These are phyloP conservation scores for Penicillium crystallinum DNA, from an alignment of 495 filamentous ascomycete species.

Conservation along the genomic window DNA sequence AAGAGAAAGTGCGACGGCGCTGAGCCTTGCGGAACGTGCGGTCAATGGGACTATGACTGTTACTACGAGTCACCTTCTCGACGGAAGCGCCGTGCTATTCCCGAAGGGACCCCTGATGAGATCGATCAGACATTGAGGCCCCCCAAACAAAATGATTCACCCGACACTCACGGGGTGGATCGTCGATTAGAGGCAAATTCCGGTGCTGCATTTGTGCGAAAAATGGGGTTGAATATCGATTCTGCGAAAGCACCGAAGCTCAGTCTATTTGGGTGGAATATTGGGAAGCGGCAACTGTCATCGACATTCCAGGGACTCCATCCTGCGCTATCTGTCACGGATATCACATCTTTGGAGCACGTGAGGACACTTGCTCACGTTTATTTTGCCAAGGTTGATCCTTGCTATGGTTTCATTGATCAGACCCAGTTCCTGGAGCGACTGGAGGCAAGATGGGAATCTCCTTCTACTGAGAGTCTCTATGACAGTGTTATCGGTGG, in stretches of 20 bases:
- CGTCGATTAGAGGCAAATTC: slow-evolving; percentile 44
- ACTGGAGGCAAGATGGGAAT: slow-evolving; percentile 31
- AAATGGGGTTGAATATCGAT: slow-evolving; percentile 45
- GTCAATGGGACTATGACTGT: slow-evolving; percentile 44
- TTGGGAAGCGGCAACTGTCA: slow-evolving; percentile 33
- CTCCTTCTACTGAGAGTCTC: slow-evolving; percentile 1
- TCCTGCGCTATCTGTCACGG: slow-evolving; percentile 19
- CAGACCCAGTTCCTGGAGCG: slow-evolving; percentile 21
- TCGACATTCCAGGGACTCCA: neutral
- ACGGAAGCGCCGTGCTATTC: slow-evolving; percentile 2
- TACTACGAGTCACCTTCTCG: slow-evolving; percentile 21
- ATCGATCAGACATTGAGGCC: neutral
- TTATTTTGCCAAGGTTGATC: slow-evolving; percentile 45
- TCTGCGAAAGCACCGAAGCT: slow-evolving; percentile 43
- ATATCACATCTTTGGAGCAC: slow-evolving; percentile 31
- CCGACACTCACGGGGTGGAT: slow-evolving; percentile 25
- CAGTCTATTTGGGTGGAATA: slow-evolving; percentile 51
- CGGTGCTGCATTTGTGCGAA: slow-evolving; percentile 46
- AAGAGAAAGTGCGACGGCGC: slow-evolving; percentile 47
- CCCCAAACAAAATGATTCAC: neutral
- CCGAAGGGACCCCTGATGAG: neutral
- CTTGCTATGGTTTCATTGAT: slow-evolving; percentile 47
- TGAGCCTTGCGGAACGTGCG: slow-evolving; percentile 42
- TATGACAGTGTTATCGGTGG: slow-evolving; percentile 43
- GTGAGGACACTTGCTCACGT: slow-evolving; percentile 32